Conservation (phyloP, 1,139 yeast genomes). For the Citeromyces siamensis region DNA sequence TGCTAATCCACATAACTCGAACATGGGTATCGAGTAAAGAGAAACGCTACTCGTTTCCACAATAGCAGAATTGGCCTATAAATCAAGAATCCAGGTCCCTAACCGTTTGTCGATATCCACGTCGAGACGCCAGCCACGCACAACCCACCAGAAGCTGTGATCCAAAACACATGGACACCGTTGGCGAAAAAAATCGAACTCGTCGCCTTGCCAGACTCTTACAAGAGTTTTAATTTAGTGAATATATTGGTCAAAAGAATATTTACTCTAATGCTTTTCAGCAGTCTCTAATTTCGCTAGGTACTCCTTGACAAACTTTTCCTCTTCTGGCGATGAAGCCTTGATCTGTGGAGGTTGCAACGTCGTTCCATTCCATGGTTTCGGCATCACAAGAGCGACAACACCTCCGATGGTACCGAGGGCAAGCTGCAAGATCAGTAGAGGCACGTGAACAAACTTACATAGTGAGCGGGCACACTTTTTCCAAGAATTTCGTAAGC, state of each 20-base stretch:
- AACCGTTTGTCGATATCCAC: too few relatives aligned
- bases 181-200: too few relatives aligned
- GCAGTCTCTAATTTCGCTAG: conserved; percentile 15
- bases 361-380: conserved; percentile 49
- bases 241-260: background rate
- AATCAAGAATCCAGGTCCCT: too few relatives aligned
- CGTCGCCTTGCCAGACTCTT: too few relatives aligned
- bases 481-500: conserved; percentile 71
- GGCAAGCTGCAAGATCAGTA: conserved; percentile 30
- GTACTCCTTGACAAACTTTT: conserved; percentile 50
- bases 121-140: too few relatives aligned
- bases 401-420: conserved; percentile 58
- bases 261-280: conserved; percentile 5
- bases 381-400: conserved; percentile 44
- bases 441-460: conserved; percentile 15
- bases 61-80: too few relatives aligned
- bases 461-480: conserved; percentile 61
- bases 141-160: too few relatives aligned
- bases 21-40: too few relatives aligned
- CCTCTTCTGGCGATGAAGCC: conserved; percentile 82
- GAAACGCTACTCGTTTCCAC: too few relatives aligned
- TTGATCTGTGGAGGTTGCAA: conserved; percentile 48
- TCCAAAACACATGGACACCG: too few relatives aligned
- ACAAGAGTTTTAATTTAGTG: too few relatives aligned
- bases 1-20: too few relatives aligned